Conservation (phyloP, 2,329 filamentous ascomycete genomes). For the Fusarium agapanthi region DNA sequence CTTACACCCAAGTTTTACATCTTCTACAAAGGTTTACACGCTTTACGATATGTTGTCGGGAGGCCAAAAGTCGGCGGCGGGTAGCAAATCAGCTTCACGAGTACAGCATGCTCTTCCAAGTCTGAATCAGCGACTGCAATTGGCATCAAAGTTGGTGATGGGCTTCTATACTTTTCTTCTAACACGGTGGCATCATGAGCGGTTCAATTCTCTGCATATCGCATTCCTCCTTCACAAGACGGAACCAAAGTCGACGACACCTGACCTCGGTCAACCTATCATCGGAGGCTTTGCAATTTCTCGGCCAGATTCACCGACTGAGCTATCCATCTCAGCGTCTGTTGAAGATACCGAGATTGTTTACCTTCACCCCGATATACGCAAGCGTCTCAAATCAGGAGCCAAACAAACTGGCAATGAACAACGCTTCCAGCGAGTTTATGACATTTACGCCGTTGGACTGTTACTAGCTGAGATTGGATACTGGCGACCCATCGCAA, state of each 20-base stretch:
- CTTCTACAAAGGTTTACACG: not conserved
- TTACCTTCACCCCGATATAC: not conserved
- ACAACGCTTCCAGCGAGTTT: not conserved
- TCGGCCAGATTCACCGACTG: not conserved
- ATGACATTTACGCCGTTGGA: not conserved
- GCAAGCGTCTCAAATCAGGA: not conserved
- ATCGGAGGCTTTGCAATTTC: not conserved
- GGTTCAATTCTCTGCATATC: not conserved
- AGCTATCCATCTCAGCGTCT: not conserved
- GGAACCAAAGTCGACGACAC: fast-evolving
- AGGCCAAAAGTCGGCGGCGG: not conserved
- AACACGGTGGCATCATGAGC: not conserved
- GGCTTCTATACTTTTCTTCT: not conserved
- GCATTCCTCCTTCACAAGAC: not conserved
- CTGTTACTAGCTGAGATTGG: not conserved
- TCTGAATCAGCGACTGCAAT: not conserved
- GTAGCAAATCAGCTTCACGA: not conserved
- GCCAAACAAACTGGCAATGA: not conserved
- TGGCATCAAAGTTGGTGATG: not conserved
- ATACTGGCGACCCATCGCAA: not conserved
- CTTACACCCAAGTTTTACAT: not conserved
- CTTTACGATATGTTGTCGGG: not conserved
- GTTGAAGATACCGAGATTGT: not conserved
- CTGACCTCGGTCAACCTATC: not conserved
- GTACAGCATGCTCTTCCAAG: not conserved